Base-by-base conservation (phyloP, 768 basidiomycete genomes). In the Tephrocybe rancida region DNA sequence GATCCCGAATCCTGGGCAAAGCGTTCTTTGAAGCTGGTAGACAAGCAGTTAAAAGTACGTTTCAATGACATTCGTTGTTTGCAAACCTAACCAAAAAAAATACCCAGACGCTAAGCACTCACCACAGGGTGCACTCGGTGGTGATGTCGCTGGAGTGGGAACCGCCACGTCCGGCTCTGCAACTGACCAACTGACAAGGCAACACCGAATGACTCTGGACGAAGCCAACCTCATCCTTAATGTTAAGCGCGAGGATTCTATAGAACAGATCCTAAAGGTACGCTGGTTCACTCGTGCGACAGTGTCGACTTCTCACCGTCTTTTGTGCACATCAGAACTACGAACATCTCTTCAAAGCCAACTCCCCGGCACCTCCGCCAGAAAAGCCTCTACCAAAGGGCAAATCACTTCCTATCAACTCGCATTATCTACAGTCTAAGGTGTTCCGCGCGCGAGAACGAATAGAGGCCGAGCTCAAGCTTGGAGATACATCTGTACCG, bases 371-470 rank as follows among this genome's bases (percentile, higher is more conserved):
- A n/a, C 76, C 85, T 38, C 68, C 79, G 42, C 75, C 83, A 13
- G 75, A 78, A 54, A 78, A 78, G 61, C 72, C 70, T 32, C 54
- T 78, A 35, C 29, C 29, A 62, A 78, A 13, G 73, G 79, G 32
- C 82, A 76, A 66, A 72, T 70, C 71, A 21, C 73, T 69, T 24
- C 78, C 78, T 19, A 62, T 72, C 32, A 78, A 93, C 66, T 95
- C 93, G 30, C 92, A 95, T 70, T 98, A 98, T 71, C 78, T 98
- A 11, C 95, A 96, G 67, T 95, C 93, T 27, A 99, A 99, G 73
- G 92, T 99, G n/a, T 84, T 92, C 41, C 85, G 97, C 37, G 96
- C 97, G 18, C 82, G 86, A 50, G 95, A 98, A 73, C 85, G 97
- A 73, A 86, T 98, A 81, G 90, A 97, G 67, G 95, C 95, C 0